Percentiles rank a stretch among this genome's conserved stretches.
phyloP scores from a whole-genome alignment of 176 grass and related monocot species.

The Cenchrus americanus region DNA sequence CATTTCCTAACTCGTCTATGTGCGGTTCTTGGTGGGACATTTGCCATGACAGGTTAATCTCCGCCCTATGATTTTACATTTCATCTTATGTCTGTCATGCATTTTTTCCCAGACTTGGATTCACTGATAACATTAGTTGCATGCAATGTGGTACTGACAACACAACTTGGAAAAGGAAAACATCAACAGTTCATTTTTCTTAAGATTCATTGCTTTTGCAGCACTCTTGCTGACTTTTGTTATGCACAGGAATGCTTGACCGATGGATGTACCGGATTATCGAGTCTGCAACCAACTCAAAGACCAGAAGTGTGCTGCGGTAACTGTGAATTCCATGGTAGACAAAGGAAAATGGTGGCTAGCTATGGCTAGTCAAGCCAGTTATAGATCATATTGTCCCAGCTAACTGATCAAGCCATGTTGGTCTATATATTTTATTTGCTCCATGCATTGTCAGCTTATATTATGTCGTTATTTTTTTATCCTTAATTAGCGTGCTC shows the following conservation, averaged over 20 bases:
- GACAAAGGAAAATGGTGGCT: neutral
- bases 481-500: constrained; percentile 5
- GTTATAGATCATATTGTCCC: constrained; percentile 14
- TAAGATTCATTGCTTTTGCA: neutral
- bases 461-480: constrained; percentile 10
- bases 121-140: neutral
- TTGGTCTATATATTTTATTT: constrained; percentile 31
- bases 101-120: neutral
- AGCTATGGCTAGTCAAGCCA: constrained; percentile 31
- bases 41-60: constrained; percentile 89
- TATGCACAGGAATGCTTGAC: constrained; percentile 93
- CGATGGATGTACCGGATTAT: constrained; percentile 95
- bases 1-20: constrained; percentile 95
- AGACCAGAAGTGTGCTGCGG: constrained; percentile 69
- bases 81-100: neutral
- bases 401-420: constrained; percentile 17
- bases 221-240: neutral
- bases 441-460: constrained; percentile 25
- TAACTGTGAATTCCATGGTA: constrained; percentile 32
- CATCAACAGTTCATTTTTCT: neutral
- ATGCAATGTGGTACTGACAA: neutral
- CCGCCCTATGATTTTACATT: constrained; percentile 7
- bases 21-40: constrained; percentile 97
- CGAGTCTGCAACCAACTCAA: constrained; percentile 67
- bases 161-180: neutral